Evolutionary conservation across 805 yeast species (phyloP), one percentile per base, ranked within the genome.

Genomic region (Candida hungchunana): DNA sequence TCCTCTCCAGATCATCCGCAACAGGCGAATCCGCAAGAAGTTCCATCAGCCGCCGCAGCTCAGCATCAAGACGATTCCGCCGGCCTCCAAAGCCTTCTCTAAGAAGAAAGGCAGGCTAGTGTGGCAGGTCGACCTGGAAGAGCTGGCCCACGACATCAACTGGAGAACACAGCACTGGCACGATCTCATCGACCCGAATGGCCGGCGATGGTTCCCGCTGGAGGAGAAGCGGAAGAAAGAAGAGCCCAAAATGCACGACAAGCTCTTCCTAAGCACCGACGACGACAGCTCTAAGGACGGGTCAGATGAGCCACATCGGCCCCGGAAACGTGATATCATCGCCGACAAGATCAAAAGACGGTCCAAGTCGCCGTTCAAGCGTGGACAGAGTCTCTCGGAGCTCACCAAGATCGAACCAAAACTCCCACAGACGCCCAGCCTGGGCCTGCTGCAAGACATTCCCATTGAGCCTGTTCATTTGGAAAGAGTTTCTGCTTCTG

Each of bases 1-100:
- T 53, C 96, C 96, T 4, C 62, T 87, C 29, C 95, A 85, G 58
- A 71, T 79, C n/a, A 75, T 87, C 18, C 63, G 96, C 38, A 82
- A 86, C 58, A 67, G 95, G 39, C 67, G 67, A 46, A 53, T 80
- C 4, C 58, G 84, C 35, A 68, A 70, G 39, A 71, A 71, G 47
- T 62, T 72, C 47, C 68, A 67, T 33, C 75, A 73, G 38, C 61
- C 63, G 23, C 69, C 75, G 3, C 65, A 69, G 26, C 50, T 72
- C 10, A 57, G 69, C 1, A 56, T 71, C 19, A 67, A 71, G 37
- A 64, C 71, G 7, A 55, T 78, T 6, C 83, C 84, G 11, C 57
- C 75, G n/a, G 79, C 87, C 3, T 79, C 84, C 6, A 71, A 77
- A 40, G 80, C 75, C 2, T 80, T 82, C 47, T 73, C 77, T 37